Percentiles rank a stretch among this genome's conserved stretches.
These are phyloP conservation scores for Plectosphaerella cucumerina DNA, from an alignment of 2,329 filamentous ascomycete species.

Conservation along the genomic window DNA sequence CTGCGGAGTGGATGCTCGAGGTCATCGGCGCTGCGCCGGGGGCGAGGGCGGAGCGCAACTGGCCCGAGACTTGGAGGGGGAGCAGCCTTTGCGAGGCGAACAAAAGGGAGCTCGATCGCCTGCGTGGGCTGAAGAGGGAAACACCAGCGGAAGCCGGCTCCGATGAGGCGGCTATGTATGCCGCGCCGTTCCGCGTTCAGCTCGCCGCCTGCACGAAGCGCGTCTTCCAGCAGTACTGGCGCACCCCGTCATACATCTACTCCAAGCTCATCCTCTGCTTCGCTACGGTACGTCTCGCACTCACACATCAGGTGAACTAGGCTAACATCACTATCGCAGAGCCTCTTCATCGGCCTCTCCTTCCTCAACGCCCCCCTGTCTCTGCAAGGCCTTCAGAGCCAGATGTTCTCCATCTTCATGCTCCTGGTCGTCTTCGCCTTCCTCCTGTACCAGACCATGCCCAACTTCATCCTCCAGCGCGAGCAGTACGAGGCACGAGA, in stretches of 20 bases:
- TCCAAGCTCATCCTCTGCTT: constrained; percentile 59
- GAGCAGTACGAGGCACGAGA: constrained; percentile 65
- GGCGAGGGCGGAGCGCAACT: constrained; percentile 36
- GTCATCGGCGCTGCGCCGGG: constrained; percentile 41
- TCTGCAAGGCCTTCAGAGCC: constrained; percentile 59
- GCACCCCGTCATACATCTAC: constrained; percentile 71
- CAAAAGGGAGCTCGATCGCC: constrained; percentile 23
- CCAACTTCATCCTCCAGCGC: constrained; percentile 61
- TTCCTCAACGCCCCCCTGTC: constrained; percentile 55
- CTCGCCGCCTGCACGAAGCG: constrained; percentile 56
- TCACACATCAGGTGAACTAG: too few species aligned
- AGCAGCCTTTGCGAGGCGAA: constrained; percentile 24
- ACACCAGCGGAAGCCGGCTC: not conserved
- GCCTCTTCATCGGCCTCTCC: constrained; percentile 62
- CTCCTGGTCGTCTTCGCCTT: constrained; percentile 60
- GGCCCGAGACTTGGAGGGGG: constrained; percentile 29
- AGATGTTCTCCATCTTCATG: constrained; percentile 65
- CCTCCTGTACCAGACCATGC: constrained; percentile 58
- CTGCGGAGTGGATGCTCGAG: constrained; percentile 64
- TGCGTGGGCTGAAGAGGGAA: constrained; percentile 12
- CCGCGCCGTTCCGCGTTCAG: constrained; percentile 60
- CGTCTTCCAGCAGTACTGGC: constrained; percentile 76
- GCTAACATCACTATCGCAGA: constrained; percentile 12
- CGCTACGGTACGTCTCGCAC: constrained; percentile 20
- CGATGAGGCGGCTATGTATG: constrained; percentile 52